Conservation (phyloP, 805 yeast genomes). For the Suhomyces xylopsoci region DNA sequence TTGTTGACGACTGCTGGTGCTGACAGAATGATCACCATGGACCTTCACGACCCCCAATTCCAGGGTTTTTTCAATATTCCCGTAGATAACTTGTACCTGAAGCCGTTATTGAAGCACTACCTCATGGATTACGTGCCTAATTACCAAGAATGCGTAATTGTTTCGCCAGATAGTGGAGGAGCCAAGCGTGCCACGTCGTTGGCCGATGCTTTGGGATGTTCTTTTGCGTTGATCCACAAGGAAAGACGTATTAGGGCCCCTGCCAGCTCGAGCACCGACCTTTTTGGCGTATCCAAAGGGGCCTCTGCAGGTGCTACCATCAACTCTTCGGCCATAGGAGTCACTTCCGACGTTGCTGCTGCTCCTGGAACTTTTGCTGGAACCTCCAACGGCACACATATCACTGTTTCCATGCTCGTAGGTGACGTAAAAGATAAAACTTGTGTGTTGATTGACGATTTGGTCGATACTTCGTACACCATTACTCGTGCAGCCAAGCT, state of each 20-base stretch:
- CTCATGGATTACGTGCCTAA: conserved; percentile 75
- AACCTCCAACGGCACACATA: background rate
- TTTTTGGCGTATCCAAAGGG: background rate
- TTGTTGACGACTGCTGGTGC: conserved; percentile 90
- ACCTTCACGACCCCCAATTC: conserved; percentile 94
- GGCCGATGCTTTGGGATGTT: conserved; percentile 84
- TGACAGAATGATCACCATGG: conserved; percentile 96
- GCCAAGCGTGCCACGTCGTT: conserved; percentile 94
- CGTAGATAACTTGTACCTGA: conserved; percentile 88
- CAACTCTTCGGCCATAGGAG: background rate
- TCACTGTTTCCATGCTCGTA: conserved; percentile 67
- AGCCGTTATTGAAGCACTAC: conserved; percentile 83
- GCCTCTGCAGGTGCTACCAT: background rate
- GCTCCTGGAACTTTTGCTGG: background rate
- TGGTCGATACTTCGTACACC: conserved; percentile 91
- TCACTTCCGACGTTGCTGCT: conserved; percentile 1
- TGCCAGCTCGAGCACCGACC: background rate
- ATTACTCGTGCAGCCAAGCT: conserved; percentile 89
- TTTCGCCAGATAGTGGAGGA: conserved; percentile 99
- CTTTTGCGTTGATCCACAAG: conserved; percentile 93
- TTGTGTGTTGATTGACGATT: conserved; percentile 90
- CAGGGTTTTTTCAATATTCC: conserved; percentile 97
- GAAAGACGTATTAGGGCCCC: conserved; percentile 61
- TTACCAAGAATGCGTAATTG: conserved; percentile 81
- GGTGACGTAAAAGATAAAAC: conserved; percentile 87